Conservation (phyloP, 257 asterid genomes). For the Orobanche coerulescens region DNA sequence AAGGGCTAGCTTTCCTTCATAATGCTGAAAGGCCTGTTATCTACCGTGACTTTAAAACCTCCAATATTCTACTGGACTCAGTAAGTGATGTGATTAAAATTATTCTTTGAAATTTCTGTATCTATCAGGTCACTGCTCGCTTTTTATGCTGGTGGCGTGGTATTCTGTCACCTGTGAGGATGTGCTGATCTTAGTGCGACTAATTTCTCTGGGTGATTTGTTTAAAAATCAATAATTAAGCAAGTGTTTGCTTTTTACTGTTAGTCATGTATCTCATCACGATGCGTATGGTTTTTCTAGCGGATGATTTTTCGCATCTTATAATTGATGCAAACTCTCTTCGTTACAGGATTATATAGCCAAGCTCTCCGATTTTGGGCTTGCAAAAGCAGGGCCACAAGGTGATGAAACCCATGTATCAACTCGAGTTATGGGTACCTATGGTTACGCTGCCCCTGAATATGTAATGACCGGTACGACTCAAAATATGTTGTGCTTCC, state of each 20-base stretch:
- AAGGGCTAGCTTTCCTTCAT: conserved; percentile 98
- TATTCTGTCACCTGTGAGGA: too few relatives aligned
- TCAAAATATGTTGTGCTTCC: neutral
- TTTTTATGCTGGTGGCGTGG: neutral
- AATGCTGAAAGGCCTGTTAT: conserved; percentile 97
- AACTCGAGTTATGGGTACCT: conserved; percentile 98
- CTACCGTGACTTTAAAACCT: conserved; percentile 96
- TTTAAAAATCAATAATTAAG: conserved; percentile 12
- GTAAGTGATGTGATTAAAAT: conserved; percentile 37
- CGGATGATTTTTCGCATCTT: conserved; percentile 5
- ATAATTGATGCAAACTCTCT: conserved; percentile 14
- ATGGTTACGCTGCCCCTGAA: conserved; percentile 99
- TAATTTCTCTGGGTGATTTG: conserved; percentile 2
- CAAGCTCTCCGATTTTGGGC: conserved; percentile 98
- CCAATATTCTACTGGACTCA: conserved; percentile 88
- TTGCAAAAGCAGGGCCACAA: conserved; percentile 99
- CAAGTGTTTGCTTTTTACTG: neutral
- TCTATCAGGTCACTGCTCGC: neutral
- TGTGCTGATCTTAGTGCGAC: neutral
- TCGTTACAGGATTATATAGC: conserved; percentile 85
- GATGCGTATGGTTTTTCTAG: neutral
- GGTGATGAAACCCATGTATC: conserved; percentile 99
- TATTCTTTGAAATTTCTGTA: conserved; percentile 2
- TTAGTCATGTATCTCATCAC: conserved; percentile 1
- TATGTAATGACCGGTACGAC: conserved; percentile 97